Conservation (phyloP, 2,329 filamentous ascomycete genomes). For the Fusarium concolor region DNA sequence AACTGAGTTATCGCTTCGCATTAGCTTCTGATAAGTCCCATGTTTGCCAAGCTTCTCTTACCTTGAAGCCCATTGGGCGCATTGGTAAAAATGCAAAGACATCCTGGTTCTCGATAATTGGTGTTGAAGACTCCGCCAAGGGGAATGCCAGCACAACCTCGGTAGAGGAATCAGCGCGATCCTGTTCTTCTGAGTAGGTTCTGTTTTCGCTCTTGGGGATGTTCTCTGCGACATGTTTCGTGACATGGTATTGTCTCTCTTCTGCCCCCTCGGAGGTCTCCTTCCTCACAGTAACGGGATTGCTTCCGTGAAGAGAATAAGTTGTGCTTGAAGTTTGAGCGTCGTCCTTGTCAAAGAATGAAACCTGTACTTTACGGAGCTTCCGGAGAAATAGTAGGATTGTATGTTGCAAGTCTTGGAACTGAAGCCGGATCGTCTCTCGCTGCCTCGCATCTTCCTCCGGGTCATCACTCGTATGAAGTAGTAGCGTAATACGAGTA, state of each 20-base stretch:
- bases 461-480: constrained; percentile 47
- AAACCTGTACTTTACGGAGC: constrained; percentile 49
- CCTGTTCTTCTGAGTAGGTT: constrained; percentile 45
- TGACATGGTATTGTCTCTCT: constrained; percentile 46
- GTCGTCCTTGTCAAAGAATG: constrained; percentile 43
- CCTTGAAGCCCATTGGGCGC: constrained; percentile 56
- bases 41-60: constrained; percentile 25
- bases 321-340: constrained; percentile 6
- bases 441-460: constrained; percentile 27
- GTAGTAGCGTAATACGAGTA: constrained; percentile 55
- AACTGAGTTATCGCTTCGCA: constrained; percentile 48
- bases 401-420: constrained; percentile 53
- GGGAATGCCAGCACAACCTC: constrained; percentile 62
- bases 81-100: constrained; percentile 61
- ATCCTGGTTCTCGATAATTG: constrained; percentile 55
- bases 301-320: constrained; percentile 22
- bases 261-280: neutral
- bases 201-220: constrained; percentile 53
- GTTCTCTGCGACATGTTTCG: constrained; percentile 42
- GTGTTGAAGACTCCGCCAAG: constrained; percentile 46
- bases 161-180: constrained; percentile 43
- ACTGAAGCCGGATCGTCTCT: constrained; percentile 49
- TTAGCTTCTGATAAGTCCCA: neutral
- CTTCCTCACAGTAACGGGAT: constrained; percentile 17
- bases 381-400: constrained; percentile 59